phyloP scores from a whole-genome alignment of 2,329 filamentous ascomycete species.

The Cordyceps fumosorosea region DNA sequence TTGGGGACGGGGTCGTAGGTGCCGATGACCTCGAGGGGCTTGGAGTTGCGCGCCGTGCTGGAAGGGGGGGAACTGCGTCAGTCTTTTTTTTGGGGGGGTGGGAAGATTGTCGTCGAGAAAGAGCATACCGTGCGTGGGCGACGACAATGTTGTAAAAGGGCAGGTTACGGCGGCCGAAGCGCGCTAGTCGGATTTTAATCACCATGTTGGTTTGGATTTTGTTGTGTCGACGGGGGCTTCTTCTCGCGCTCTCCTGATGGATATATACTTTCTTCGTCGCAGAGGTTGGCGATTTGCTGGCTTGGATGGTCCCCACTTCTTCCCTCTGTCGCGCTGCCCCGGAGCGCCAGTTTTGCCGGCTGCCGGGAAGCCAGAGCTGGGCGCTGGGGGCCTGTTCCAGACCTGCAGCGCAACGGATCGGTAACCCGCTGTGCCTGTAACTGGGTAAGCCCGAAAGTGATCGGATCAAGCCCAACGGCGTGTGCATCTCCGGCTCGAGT shows the following conservation, averaged over 20 bases:
- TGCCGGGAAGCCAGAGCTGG: neutral
- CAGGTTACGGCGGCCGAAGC: constrained; percentile 81
- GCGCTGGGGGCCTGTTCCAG: neutral
- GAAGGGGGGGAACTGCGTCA: neutral
- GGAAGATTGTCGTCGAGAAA: neutral
- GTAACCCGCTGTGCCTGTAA: neutral
- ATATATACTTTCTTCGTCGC: no score
- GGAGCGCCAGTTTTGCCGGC: constrained; percentile 32
- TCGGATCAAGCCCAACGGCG: neutral
- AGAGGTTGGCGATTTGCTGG: neutral
- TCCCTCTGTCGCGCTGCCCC: neutral
- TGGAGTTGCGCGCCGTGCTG: constrained; percentile 79
- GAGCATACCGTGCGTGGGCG: constrained; percentile 72
- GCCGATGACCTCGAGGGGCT: constrained; percentile 87
- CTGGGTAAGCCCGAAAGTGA: neutral
- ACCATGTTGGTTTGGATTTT: constrained; percentile 59
- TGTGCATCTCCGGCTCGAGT: neutral
- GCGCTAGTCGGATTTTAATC: constrained; percentile 85
- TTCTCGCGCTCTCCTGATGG: neutral
- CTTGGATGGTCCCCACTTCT: neutral
- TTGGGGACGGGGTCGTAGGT: constrained; percentile 66
- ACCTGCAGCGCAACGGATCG: neutral
- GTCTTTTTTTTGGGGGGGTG: neutral
- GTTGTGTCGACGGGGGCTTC: neutral
- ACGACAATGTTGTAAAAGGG: constrained; percentile 98